Evolutionary conservation across 2,329 filamentous ascomycete genomes (phyloP), one percentile per base, ranked within the genome.

Genomic region (Aspergillus chevalieri): DNA sequence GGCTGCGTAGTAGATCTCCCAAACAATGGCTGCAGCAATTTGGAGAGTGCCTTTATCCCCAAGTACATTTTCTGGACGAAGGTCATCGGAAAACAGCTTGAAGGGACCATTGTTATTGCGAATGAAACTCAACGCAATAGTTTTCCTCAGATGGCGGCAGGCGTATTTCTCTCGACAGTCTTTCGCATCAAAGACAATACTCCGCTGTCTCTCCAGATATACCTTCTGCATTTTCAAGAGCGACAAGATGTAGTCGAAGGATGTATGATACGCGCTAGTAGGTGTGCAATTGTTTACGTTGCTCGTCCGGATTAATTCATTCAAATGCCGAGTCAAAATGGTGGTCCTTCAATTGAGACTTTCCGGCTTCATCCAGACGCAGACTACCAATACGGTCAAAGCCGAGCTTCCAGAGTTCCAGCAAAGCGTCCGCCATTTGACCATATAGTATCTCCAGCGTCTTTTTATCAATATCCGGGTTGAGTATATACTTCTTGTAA

Each of bases 1-100:
- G 4, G 48, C 60, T 19, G 57, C 47, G 44, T 64, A 60, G n/a
- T 52, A 53, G 44, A 59, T 65, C 43, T 66, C 61, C 62, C 61
- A 64, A 48, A 65, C 62, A n/a, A 65, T 54, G 3, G 56, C 59
- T 1, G 50, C 58, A 1, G 50, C 48, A 17, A 61, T 51, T 3
- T 54, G 43, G 3, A 58, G 41, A 8, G 57, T 48, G 19, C 1
- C 2, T 12, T 57, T 47, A 42, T 64, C 51, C 4, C 60, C 47
- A 2, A 65, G 52, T 3, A 65, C 52, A 48, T 66, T 65, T 8
- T 55, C 50, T 2, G 60, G 62, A 10, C 58, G 50, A 10, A 66
- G 46, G 49, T 63, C 61, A n/a, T 66, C 62, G 24, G 55, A 60
- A 24, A 56, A 63, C 2, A 64, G 36, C 21, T 51, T 53, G 21